Evolutionary conservation across 495 filamentous ascomycete genomes (phyloP), one percentile per base, ranked within the genome.

Genomic region (Aspergillus carlsbadensis): DNA sequence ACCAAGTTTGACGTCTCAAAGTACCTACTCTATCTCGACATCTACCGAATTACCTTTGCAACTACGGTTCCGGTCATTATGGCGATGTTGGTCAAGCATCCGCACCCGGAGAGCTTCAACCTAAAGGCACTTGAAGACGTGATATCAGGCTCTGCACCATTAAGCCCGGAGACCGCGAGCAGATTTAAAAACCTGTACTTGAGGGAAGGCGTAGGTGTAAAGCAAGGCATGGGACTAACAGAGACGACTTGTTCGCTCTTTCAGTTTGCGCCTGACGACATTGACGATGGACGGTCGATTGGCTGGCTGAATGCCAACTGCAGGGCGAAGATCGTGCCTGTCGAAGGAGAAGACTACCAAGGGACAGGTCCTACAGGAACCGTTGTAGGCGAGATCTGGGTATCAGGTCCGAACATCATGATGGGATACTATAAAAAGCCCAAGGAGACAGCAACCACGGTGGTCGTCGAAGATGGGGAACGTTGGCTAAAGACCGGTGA

Each of bases 221-320:
- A 56, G 33, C 52, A 56, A 22, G 52, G 52, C 14, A 35, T 24
- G 41, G 52, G 52, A 0, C 34, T 56, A 26, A 56, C 52, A 10
- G 52, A 56, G 34, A 36, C 40, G 18, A 56, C 52, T 14, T 56
- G 52, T 33, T 56, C 52, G 26, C 31, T 56, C 11, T 29, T 20
- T 6, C 22, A 26, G 11, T 46, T 45, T 17, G 52, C 52, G 24
- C 52, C 52, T 2, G 52, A 56, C 22, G 52, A 56, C 2, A 26
- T 35, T 1, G 52, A 56, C 17, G 52, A 56, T 37, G 52, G 52
- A 5, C 24, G 33, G 41, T 43, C 52, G 5, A 42, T 56, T 18
- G 52, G 52, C 6, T 56, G 52, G 52, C 31, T 56, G 41, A 56
- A 56, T 15, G 13, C 52, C 5, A 56, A 56, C 52, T 56, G 52